Base-by-base conservation (phyloP, 2,329 filamentous ascomycete genomes). In the Neospermospora avenae region DNA sequence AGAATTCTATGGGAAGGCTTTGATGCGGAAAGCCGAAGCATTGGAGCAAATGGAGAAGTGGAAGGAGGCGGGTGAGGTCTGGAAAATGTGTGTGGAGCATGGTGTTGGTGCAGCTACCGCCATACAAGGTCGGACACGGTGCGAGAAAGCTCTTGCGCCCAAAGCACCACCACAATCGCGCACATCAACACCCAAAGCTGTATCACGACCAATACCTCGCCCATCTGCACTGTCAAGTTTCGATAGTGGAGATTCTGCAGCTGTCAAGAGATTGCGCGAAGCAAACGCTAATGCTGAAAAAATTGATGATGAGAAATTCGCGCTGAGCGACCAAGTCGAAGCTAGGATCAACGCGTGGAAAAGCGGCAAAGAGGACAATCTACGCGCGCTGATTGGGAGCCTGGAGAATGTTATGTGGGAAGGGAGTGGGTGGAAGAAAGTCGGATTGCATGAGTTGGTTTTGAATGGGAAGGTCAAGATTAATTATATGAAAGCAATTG, bases 401-500 rank as follows among this genome's bases (percentile, higher is more conserved):
- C 74, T 99, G 68, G 93, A 99, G 71, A 84, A 81, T 41, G 92
- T 99, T 28, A 81, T 99, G 28, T 99, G 95, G 95, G 87, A 91
- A 65, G 88, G 87, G 44, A 91, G 91, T 64, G 92, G 91, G 3
- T 99, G 95, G 95, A 97, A 96, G 79, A 96, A 96, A 79, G 88
- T 98, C 59, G 92, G 91, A 34, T 85, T 99, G 85, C 88, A 93
- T 65, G 95, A 99, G 77, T 76, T 99, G 68, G 89, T 99, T 55
- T 84, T 96, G 82, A 87, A 92, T 35, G 92, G 90, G 68, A 96
- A 93, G 80, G 95, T 98, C 74, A 99, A 99, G 84, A 88, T 99
- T 65, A 81, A 90, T 62, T 99, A 99, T 74, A 98, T 99, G 95
- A 97, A 96, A 83, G 95, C 93, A 5, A 98, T 99, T 81, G 91